phyloP scores from a whole-genome alignment of 192 early-diverging fungal genomes.

The Rhizophagus clarus region DNA sequence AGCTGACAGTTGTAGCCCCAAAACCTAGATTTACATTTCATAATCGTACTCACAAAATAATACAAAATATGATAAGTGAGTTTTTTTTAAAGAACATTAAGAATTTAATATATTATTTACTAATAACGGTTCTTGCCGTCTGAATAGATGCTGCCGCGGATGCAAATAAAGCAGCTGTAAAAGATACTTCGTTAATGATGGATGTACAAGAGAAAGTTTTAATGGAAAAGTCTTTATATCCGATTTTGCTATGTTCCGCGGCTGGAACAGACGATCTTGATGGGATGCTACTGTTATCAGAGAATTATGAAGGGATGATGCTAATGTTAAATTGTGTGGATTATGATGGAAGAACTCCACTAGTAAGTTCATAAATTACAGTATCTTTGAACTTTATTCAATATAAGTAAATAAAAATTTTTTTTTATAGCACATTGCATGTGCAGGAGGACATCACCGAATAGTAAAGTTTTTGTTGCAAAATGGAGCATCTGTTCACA shows the following conservation, averaged over 20 bases:
- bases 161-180: neutral
- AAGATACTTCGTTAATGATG: conserved; percentile 26
- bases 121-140: neutral
- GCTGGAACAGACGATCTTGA: conserved; percentile 85
- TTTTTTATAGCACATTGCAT: conserved; percentile 69
- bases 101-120: neutral
- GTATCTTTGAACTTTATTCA: neutral
- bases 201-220: conserved; percentile 35
- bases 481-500: conserved; percentile 89
- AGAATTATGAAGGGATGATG: conserved; percentile 57
- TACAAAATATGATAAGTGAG: conserved; percentile 48
- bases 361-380: conserved; percentile 35
- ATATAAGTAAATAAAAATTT: neutral
- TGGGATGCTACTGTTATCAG: conserved; percentile 67
- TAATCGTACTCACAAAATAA: conserved; percentile 58
- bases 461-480: conserved; percentile 76
- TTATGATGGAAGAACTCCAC: conserved; percentile 57
- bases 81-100: neutral
- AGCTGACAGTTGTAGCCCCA: conserved; percentile 75
- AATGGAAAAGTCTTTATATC: conserved; percentile 78
- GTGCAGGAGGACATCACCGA: conserved; percentile 69
- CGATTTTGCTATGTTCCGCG: conserved; percentile 84
- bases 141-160: neutral
- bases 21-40: conserved; percentile 69
- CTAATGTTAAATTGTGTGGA: conserved; percentile 74